These are phyloP conservation scores for Leucogyrophana mollusca DNA, from an alignment of 768 basidiomycete species.

Conservation along the genomic window DNA sequence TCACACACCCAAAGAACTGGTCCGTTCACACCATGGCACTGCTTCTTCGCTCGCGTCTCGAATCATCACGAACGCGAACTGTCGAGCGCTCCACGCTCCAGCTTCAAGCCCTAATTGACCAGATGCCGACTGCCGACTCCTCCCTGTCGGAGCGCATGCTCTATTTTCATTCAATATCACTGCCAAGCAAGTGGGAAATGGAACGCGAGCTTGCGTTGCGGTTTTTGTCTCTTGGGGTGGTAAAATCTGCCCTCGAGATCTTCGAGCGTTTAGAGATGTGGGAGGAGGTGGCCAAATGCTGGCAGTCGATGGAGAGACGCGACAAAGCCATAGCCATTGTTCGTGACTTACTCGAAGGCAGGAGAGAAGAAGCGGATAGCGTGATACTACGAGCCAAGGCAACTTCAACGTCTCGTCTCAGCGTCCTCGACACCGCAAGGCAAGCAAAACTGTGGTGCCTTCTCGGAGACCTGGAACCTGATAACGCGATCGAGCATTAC, in stretches of 20 bases:
- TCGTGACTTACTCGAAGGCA: slow-evolving; percentile 79
- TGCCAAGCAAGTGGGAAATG: slow-evolving; percentile 93
- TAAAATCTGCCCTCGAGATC: slow-evolving; percentile 88
- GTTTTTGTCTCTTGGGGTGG: slow-evolving; percentile 82
- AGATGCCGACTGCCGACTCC: slow-evolving; percentile 90
- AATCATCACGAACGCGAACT: slow-evolving; percentile 84
- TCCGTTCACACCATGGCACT: slow-evolving; percentile 96
- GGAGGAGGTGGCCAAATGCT: slow-evolving; percentile 94
- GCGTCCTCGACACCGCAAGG: slow-evolving; percentile 58
- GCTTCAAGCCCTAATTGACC: slow-evolving; percentile 93
- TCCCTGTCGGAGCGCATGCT: slow-evolving; percentile 68
- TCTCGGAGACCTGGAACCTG: slow-evolving; percentile 86
- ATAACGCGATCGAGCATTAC: slow-evolving; percentile 71
- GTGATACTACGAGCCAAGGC: slow-evolving; percentile 63
- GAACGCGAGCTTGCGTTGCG: slow-evolving; percentile 86
- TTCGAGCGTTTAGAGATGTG: slow-evolving; percentile 97
- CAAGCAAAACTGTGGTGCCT: slow-evolving; percentile 95
- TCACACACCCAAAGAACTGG: slow-evolving; percentile 92
- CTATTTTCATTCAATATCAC: slow-evolving; percentile 76
- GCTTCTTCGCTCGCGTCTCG: slow-evolving; percentile 88
- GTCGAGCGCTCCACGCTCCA: slow-evolving; percentile 92
- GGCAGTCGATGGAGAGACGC: slow-evolving; percentile 73
- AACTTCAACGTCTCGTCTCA: slow-evolving; percentile 38
- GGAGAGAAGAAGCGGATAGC: slow-evolving; percentile 77
- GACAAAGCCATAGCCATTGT: slow-evolving; percentile 83